Base-by-base conservation (phyloP, 2,329 filamentous ascomycete genomes). In the Epichloe amarillans region DNA sequence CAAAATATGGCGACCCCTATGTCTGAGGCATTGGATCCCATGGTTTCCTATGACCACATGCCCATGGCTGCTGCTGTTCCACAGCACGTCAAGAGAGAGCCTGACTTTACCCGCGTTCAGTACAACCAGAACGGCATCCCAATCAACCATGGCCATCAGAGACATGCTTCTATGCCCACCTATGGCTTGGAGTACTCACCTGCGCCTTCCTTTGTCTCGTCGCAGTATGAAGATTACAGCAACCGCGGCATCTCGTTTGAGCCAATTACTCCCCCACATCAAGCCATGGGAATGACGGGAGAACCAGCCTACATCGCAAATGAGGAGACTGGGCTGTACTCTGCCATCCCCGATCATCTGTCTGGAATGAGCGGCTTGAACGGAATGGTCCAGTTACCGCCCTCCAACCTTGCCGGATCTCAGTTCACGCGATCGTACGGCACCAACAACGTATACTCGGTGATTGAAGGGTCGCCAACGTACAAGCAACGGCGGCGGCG, bases 221-320 rank as follows among this genome's bases (percentile, higher is more conserved):
- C 93, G 1, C 90, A 96, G 62, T 95, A 91, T 62, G 93, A 97
- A 65, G 91, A 97, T 66, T 98, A 96, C 75, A 95, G 88, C 79
- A 91, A 90, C 65, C 86, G 93, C 52, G 93, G 89, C 48, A 82
- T 97, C 62, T 97, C 91, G 3, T 98, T 91, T 65, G 93, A 98
- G 75, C 93, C 93, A 49, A 82, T 98, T 59, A 98, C 93, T 0
- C 93, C 93, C 93, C 93, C 93, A 15, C 93, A 97, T 66, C 88
- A 96, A 69, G 81, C 86, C 14, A 71, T 93, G 53, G 83, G 80
- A 55, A 83, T 95, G 57, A 80, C 85, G 53, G 78, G 84, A 40
- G 93, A 98, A 73, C 89, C 93, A 10, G 88, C 93, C 10, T 98
- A 97, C 72, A 95, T 98, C 66, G 88, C 91, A 55, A 96, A 96